Evolutionary conservation across 805 yeast species (phyloP).

Genomic region (Hanseniaspora thailandica): DNA sequence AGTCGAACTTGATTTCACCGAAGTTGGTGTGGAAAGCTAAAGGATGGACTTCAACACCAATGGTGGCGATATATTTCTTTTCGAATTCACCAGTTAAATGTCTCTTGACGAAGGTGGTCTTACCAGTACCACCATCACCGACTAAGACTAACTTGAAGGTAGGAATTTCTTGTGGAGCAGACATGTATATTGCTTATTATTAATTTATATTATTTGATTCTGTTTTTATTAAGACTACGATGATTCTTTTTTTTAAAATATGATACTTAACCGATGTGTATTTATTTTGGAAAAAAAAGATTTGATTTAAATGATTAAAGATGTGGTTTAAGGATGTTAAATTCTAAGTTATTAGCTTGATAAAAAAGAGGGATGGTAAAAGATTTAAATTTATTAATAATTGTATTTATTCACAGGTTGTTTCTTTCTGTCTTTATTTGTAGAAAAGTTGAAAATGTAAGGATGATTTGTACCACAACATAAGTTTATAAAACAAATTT

Average conservation of each 20-base stretch:
- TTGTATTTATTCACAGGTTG: not conserved
- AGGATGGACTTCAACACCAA: conserved; percentile 99
- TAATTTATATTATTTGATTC: not conserved
- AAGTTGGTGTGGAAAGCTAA: conserved; percentile 94
- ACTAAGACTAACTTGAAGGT: conserved; percentile 96
- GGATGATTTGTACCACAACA: not conserved
- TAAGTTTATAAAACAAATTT: not conserved
- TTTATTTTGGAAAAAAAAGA: not conserved
- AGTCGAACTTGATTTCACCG: conserved; percentile 98
- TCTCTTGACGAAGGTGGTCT: conserved; percentile 99
- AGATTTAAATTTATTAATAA: not conserved
- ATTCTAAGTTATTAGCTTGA: not conserved
- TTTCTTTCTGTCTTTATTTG: not conserved
- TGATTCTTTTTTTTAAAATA: not conserved
- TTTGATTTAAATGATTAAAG: not conserved
- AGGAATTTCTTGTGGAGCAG: conserved; percentile 49
- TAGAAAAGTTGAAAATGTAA: no score
- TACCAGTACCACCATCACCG: conserved; percentile 99
- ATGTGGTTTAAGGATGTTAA: not conserved
- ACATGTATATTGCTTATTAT: conserved; percentile 2
- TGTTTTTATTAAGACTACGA: not conserved
- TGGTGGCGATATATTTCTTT: conserved; percentile 96
- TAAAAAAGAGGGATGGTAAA: not conserved
- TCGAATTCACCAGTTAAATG: conserved; percentile 99
- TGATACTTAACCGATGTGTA: not conserved